Base-by-base conservation (phyloP, 345 rosid genomes). In the Populus simonii region DNA sequence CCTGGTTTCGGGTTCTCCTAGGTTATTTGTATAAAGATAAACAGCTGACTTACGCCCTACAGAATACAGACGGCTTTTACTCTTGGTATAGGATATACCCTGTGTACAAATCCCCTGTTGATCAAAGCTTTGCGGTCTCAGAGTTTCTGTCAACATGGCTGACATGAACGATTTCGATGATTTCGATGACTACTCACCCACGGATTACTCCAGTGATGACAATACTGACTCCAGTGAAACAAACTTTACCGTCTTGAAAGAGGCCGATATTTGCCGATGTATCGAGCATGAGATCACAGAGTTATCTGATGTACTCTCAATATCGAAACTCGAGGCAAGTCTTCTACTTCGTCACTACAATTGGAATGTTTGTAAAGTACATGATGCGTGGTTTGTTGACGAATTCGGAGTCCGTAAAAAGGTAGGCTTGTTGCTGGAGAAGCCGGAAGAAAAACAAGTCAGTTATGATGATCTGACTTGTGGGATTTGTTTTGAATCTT, bases 401-500 rank as follows among this genome's bases (percentile, higher is more conserved):
- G 80, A 78, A 35, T 43, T 15, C 31, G 76, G 43, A 33, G 62
- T 71, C 33, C 80, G 80, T 7, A 47, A 63, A 4, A 62, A 61
- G 35, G 76, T 78, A 11, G 80, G 76, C 4, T 72, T 78, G 59
- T 16, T 70, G 68, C 55, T 55, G 53, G 29, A 63, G 31, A 38
- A 25, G 6, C 20, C 74, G 25, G 35, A 17, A 53, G 23, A 13
- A 25, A 20, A 17, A 20, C 47, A 33, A 12, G 4, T 31, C 33
- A 7, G 22, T 20, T 23, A 18, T 41, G 20, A 29, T 27, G 36
- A 66, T 66, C 38, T 18, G 49, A 66, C 59, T 25, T 84, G 86
- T 41, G 61, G 61, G 68, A 78, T 80, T 57, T 84, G 86, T 31
- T 81, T 80, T 25, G 86, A 84, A 18, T 1, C 38, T 38, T 47